Evolutionary conservation across 1,139 yeast species (phyloP).

Genomic region (Scheffersomyces segobiensis): DNA sequence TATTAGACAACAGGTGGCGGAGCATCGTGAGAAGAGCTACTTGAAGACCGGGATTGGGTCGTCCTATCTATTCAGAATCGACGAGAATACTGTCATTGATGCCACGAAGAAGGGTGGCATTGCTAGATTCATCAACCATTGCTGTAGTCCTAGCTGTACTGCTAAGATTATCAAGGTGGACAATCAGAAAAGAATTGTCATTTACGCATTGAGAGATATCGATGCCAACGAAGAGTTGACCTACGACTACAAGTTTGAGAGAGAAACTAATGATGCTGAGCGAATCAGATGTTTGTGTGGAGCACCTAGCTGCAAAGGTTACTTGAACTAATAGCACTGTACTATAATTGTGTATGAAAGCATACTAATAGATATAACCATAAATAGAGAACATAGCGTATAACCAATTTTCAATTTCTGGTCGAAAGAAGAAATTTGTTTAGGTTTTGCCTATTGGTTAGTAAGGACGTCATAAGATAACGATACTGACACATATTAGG

Average conservation of each 20-base stretch:
- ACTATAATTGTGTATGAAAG: neutral
- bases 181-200: slow-evolving; percentile 91
- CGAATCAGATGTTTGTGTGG: slow-evolving; percentile 93
- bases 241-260: slow-evolving; percentile 91
- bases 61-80: slow-evolving; percentile 86
- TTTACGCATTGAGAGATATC: slow-evolving; percentile 87
- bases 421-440: neutral
- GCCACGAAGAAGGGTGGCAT: slow-evolving; percentile 98
- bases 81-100: slow-evolving; percentile 92
- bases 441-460: neutral
- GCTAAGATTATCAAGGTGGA: slow-evolving; percentile 96
- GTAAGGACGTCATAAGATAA: neutral
- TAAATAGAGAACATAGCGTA: neutral
- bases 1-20: slow-evolving; percentile 92
- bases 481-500: neutral
- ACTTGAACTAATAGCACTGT: slow-evolving; percentile 55
- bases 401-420: neutral
- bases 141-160: slow-evolving; percentile 96
- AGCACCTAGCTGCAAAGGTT: slow-evolving; percentile 91
- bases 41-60: slow-evolving; percentile 93
- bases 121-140: slow-evolving; percentile 93
- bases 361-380: neutral
- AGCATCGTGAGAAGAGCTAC: slow-evolving; percentile 84
- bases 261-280: slow-evolving; percentile 88
- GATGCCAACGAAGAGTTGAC: slow-evolving; percentile 91